phyloP scores from a whole-genome alignment of 2,329 filamentous ascomycete species.

The Cytospora paraplurivora region DNA sequence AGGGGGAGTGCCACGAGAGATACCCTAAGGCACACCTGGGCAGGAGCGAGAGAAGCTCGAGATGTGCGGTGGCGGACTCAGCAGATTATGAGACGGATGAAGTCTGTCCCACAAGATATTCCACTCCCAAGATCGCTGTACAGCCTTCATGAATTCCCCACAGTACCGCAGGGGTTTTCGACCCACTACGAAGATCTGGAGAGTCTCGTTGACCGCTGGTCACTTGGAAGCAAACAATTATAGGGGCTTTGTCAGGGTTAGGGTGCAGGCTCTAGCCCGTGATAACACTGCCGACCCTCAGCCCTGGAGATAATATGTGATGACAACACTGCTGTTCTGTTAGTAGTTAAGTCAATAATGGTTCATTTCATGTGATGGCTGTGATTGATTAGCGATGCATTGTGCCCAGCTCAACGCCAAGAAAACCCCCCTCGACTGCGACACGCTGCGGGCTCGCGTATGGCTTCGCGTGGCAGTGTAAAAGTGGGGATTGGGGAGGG shows the following conservation, averaged over 20 bases:
- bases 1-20: no score
- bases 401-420: slow-evolving; percentile 10
- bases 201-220: background rate
- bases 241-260: background rate
- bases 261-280: background rate
- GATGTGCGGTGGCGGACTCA: background rate
- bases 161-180: background rate
- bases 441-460: slow-evolving; percentile 16
- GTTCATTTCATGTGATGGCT: background rate
- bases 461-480: slow-evolving; percentile 18
- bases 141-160: background rate
- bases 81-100: no score
- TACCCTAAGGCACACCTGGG: no score
- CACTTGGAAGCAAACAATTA: background rate
- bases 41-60: background rate
- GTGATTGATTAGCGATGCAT: background rate
- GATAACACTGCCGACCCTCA: background rate
- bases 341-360: no score
- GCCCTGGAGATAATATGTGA: background rate
- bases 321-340: background rate
- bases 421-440: background rate
- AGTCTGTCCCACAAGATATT: no score
- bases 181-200: background rate
- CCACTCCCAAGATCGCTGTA: background rate
- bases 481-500: slow-evolving; percentile 20